phyloP scores from a whole-genome alignment of 805 yeast genomes.

The Soucietia sequanensis region DNA sequence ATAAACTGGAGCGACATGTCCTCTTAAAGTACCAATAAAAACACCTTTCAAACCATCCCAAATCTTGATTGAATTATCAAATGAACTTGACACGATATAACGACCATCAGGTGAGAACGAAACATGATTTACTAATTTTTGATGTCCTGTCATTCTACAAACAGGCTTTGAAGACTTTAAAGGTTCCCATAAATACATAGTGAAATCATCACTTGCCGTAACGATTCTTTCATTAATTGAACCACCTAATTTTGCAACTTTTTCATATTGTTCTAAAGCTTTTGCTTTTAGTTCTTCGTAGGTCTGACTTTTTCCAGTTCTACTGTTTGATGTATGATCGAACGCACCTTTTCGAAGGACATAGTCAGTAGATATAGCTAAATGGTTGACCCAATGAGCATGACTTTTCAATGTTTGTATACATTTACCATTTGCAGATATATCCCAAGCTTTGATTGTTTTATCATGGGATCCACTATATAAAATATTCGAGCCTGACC shows the following conservation, averaged over 20 bases:
- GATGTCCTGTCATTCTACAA: slow-evolving; percentile 96
- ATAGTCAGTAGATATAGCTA: slow-evolving; percentile 87
- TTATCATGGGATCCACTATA: slow-evolving; percentile 95
- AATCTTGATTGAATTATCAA: slow-evolving; percentile 90
- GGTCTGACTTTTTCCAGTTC: slow-evolving; percentile 12
- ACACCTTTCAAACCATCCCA: slow-evolving; percentile 97
- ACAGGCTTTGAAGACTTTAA: slow-evolving; percentile 75
- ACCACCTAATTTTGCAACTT: slow-evolving; percentile 61
- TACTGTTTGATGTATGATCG: slow-evolving; percentile 59
- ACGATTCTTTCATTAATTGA: slow-evolving; percentile 71
- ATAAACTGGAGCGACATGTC: slow-evolving; percentile 97
- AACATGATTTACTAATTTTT: slow-evolving; percentile 93
- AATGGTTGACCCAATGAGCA: slow-evolving; percentile 97
- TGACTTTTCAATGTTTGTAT: slow-evolving; percentile 80
- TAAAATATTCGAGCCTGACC: slow-evolving; percentile 88
- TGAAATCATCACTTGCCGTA: slow-evolving; percentile 95
- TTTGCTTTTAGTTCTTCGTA: slow-evolving; percentile 34
- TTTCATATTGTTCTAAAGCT: slow-evolving; percentile 62
- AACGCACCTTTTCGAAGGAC: slow-evolving; percentile 85
- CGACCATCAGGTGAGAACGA: slow-evolving; percentile 96
- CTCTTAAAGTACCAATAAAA: slow-evolving; percentile 85
- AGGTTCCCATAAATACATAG: slow-evolving; percentile 98
- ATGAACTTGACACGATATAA: slow-evolving; percentile 84
- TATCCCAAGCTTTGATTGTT: slow-evolving; percentile 90
- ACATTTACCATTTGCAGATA: slow-evolving; percentile 67